These are phyloP conservation scores for Hypoxylon sp. DNA, from an alignment of 2,329 filamentous ascomycete species.

Conservation along the genomic window DNA sequence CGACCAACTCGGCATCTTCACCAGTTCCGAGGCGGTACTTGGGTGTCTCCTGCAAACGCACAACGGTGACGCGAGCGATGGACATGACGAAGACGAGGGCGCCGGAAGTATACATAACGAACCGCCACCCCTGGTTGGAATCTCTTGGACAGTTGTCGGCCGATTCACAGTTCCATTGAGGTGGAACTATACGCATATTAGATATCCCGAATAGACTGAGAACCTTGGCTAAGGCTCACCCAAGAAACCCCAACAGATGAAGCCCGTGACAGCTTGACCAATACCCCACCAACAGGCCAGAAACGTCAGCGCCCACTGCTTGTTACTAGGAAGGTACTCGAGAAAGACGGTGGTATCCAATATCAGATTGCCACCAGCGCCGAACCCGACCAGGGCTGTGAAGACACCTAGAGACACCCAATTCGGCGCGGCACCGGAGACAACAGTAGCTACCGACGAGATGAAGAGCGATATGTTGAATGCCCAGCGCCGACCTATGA, in stretches of 20 bases:
- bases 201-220: conserved; percentile 3
- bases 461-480: conserved; percentile 78
- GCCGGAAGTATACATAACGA: conserved; percentile 64
- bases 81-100: conserved; percentile 66
- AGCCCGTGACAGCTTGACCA: conserved; percentile 63
- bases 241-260: conserved; percentile 67
- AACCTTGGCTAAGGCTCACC: conserved; percentile 48
- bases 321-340: conserved; percentile 63
- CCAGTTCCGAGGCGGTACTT: conserved; percentile 71
- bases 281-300: conserved; percentile 70
- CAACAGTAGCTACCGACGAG: conserved; percentile 72
- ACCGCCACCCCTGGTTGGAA: conserved; percentile 67
- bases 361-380: conserved; percentile 74
- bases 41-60: conserved; percentile 71
- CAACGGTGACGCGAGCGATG: conserved; percentile 67
- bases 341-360: conserved; percentile 70
- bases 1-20: conserved; percentile 66
- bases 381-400: conserved; percentile 74
- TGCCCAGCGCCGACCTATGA: conserved; percentile 77
- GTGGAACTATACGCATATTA: conserved; percentile 51
- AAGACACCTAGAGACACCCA: conserved; percentile 77
- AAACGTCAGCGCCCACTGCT: conserved; percentile 76
- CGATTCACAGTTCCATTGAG: conserved; percentile 60
- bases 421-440: conserved; percentile 76
- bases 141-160: conserved; percentile 58